These are phyloP conservation scores for Torrubiella hemipterigena DNA, from an alignment of 2,329 filamentous ascomycete species.

Conservation along the genomic window DNA sequence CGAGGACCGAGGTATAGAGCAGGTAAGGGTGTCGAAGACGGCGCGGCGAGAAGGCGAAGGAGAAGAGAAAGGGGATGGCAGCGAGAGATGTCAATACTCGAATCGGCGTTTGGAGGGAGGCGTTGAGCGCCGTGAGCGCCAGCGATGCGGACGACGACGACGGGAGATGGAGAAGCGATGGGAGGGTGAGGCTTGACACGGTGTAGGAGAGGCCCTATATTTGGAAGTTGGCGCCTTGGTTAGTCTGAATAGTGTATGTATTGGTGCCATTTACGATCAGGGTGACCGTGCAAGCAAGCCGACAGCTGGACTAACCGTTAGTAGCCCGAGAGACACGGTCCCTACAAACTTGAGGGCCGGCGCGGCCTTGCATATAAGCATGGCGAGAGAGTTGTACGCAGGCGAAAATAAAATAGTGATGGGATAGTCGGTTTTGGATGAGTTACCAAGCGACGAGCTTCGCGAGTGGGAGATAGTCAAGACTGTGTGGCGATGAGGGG, in stretches of 20 bases:
- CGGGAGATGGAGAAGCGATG: constrained; percentile 68
- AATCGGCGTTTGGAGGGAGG: constrained; percentile 52
- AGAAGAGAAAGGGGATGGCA: constrained; percentile 60
- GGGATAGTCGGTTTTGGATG: no score
- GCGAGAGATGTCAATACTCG: constrained; percentile 57
- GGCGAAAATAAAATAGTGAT: no score
- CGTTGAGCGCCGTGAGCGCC: constrained; percentile 56
- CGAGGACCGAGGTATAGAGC: constrained; percentile 67
- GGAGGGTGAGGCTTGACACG: constrained; percentile 64
- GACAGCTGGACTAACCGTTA: constrained; percentile 55
- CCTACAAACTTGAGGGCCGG: constrained; percentile 85
- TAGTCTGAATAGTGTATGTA: no score
- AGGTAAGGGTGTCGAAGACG: constrained; percentile 78
- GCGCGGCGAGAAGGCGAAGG: constrained; percentile 65
- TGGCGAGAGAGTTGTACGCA: no score
- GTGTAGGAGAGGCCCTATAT: constrained; percentile 81
- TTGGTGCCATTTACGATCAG: no score
- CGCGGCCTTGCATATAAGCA: constrained; percentile 40
- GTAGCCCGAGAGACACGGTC: constrained; percentile 73
- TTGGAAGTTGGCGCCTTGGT: no score
- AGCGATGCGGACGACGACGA: constrained; percentile 59
- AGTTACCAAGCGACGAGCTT: no score
- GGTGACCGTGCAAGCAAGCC: constrained; percentile 1
- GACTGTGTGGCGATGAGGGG: no score
- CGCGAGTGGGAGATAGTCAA: no score